These are phyloP conservation scores for Plasmodium fragile DNA, from an alignment of 169 alveolate genomes.

Conservation along the genomic window DNA sequence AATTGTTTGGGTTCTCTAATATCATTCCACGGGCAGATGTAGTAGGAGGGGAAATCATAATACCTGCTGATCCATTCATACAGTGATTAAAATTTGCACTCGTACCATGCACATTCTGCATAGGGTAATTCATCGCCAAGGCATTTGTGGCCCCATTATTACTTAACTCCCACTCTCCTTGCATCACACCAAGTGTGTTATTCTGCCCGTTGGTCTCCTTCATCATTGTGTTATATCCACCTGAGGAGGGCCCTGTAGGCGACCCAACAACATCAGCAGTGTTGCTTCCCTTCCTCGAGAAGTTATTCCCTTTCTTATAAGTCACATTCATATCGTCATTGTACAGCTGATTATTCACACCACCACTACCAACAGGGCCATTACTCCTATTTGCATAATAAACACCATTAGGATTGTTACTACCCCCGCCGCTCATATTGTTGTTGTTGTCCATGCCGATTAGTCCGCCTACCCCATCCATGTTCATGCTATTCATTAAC, in stretches of 20 bases:
- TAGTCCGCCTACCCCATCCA: not conserved
- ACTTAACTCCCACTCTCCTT: not conserved
- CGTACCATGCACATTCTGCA: not conserved
- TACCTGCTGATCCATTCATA: not conserved
- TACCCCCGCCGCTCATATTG: not conserved
- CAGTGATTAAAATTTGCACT: not conserved
- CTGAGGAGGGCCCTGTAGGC: not conserved
- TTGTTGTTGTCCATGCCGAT: not conserved
- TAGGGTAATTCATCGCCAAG: not conserved
- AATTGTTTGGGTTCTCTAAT: not conserved
- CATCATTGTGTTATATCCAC: not conserved
- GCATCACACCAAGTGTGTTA: not conserved
- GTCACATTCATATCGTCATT: not conserved
- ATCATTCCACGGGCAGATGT: not conserved
- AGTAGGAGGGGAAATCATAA: not conserved
- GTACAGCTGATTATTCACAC: not conserved
- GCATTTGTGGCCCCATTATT: not conserved
- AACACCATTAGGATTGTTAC: not conserved
- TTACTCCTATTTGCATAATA: not conserved
- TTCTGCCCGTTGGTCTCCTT: not conserved
- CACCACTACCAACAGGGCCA: not conserved
- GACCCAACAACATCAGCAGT: not conserved
- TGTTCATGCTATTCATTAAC: constrained; percentile 24
- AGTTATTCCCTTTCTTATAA: not conserved
- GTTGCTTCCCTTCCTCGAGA: not conserved